phyloP scores from a whole-genome alignment of 106 monocot genomes.

The Agapanthus africanus region DNA sequence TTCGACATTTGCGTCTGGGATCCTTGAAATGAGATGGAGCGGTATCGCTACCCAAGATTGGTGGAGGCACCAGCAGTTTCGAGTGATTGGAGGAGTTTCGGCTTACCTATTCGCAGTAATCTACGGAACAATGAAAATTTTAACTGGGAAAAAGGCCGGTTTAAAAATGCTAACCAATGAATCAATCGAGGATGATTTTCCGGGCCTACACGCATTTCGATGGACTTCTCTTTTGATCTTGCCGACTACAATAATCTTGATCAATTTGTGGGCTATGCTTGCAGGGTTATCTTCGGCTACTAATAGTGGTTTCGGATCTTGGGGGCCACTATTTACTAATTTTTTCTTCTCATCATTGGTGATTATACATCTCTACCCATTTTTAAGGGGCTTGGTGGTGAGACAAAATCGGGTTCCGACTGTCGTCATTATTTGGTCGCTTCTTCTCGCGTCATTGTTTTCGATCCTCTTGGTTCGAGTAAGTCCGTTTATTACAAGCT shows the following conservation, averaged over 20 bases:
- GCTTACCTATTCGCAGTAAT: constrained; percentile 17
- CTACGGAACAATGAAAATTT: constrained; percentile 13
- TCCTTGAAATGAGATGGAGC: constrained; percentile 38
- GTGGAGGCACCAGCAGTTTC: constrained; percentile 28
- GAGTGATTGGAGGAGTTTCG: constrained; percentile 22
- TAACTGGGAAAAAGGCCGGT: constrained; percentile 12
- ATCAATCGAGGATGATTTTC: constrained; percentile 10
- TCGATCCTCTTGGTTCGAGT: constrained; percentile 83
- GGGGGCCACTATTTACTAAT: constrained; percentile 71
- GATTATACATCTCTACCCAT: constrained; percentile 28
- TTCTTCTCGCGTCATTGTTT: constrained; percentile 55
- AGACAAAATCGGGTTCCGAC: constrained; percentile 19
- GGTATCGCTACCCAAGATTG: constrained; percentile 21
- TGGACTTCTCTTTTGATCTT: constrained; percentile 27
- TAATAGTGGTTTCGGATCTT: constrained; percentile 58
- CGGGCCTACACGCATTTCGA: constrained; percentile 17
- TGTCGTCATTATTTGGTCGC: constrained; percentile 21
- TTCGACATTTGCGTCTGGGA: constrained; percentile 11
- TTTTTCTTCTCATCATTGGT: constrained; percentile 23
- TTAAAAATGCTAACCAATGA: constrained; percentile 12
- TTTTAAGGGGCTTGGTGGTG: constrained; percentile 22
- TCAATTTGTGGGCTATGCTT: constrained; percentile 19
- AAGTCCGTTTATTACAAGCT: constrained; percentile 18
- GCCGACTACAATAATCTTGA: constrained; percentile 19
- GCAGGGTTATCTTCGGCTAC: constrained; percentile 22